These are phyloP conservation scores for Kurtzmaniella quercitrusa DNA, from an alignment of 1,139 yeast species.

Conservation along the genomic window DNA sequence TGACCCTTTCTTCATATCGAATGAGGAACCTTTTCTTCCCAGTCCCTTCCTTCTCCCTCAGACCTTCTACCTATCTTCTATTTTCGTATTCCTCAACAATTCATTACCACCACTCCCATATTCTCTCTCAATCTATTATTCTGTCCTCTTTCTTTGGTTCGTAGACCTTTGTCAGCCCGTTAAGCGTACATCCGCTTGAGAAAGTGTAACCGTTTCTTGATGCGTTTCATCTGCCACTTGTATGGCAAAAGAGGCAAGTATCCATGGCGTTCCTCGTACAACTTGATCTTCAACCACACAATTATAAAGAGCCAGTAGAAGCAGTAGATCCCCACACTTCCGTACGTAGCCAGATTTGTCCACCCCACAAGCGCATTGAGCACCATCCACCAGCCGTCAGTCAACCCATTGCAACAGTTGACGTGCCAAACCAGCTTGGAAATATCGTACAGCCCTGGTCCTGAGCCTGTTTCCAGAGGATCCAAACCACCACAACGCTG, in stretches of 20 bases:
- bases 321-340: conserved; percentile 77
- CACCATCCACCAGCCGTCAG: conserved; percentile 90
- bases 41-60: too few species aligned
- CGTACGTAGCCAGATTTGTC: conserved; percentile 94
- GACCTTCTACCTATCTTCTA: too few species aligned
- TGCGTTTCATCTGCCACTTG: conserved; percentile 53
- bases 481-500: conserved; percentile 75
- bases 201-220: conserved; percentile 41
- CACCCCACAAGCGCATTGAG: conserved; percentile 91
- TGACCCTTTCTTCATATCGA: too few species aligned
- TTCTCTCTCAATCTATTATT: too few species aligned
- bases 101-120: too few species aligned
- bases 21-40: too few species aligned
- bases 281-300: conserved; percentile 42
- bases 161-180: too few species aligned
- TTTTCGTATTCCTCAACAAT: too few species aligned
- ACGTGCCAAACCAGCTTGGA: conserved; percentile 87
- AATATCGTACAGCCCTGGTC: conserved; percentile 93
- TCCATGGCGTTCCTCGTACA: conserved; percentile 62
- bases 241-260: conserved; percentile 57
- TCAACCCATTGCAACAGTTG: conserved; percentile 90
- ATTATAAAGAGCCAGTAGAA: conserved; percentile 71
- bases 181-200: not conserved
- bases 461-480: conserved; percentile 83
- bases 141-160: too few species aligned